These are phyloP conservation scores for Leccinum subgranulosum DNA, from an alignment of 768 basidiomycete species.

Conservation along the genomic window DNA sequence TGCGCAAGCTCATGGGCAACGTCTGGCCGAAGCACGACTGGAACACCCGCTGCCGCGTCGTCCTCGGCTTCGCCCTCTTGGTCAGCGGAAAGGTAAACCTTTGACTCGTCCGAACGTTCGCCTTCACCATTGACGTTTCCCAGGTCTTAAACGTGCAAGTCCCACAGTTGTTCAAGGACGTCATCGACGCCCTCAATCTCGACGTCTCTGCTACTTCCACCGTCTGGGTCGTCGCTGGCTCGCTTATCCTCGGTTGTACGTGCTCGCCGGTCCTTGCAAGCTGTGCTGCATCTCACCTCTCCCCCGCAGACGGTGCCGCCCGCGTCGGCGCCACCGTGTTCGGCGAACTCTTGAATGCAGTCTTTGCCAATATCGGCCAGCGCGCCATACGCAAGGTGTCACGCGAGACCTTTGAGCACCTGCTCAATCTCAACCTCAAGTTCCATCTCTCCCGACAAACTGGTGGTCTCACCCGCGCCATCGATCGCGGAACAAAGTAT, in stretches of 20 bases:
- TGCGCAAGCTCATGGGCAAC: constrained; percentile 77
- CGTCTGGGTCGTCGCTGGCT: constrained; percentile 90
- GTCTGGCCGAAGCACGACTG: constrained; percentile 92
- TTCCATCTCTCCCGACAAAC: constrained; percentile 95
- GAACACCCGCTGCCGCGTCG: constrained; percentile 76
- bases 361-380: constrained; percentile 96
- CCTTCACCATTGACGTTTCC: neutral
- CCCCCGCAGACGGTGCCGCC: constrained; percentile 75
- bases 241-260: constrained; percentile 87
- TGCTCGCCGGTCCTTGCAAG: constrained; percentile 10
- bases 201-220: constrained; percentile 71
- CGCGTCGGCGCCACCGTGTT: constrained; percentile 88
- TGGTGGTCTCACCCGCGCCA: constrained; percentile 92
- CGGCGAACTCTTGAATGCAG: constrained; percentile 88
- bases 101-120: neutral
- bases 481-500: constrained; percentile 97
- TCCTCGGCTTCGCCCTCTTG: constrained; percentile 77
- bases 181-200: constrained; percentile 88
- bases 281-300: neutral
- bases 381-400: constrained; percentile 93
- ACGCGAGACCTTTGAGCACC: constrained; percentile 90
- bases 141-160: constrained; percentile 96
- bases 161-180: constrained; percentile 90
- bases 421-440: constrained; percentile 84
- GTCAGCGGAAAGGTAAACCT: constrained; percentile 77